Evolutionary conservation across 768 basidiomycete genomes (phyloP), one percentile per base, ranked within the genome.

Genomic region (Artomyces pyxidatus): DNA sequence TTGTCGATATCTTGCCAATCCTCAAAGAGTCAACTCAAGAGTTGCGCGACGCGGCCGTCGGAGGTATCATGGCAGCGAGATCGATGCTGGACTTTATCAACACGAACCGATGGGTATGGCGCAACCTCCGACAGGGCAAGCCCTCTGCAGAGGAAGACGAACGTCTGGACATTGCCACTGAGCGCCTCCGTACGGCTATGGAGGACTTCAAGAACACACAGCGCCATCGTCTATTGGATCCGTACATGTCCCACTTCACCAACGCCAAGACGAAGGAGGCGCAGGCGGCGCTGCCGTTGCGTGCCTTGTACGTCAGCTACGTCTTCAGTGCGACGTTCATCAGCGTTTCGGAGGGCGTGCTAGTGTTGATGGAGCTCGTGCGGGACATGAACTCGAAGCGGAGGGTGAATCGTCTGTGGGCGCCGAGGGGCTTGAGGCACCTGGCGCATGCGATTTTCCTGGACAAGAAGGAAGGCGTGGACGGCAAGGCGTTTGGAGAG

Each of bases 251-350:
- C 1, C 56, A 71, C 29, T 65, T 78, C 44, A 64, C 7, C 17
- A 35, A 29, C n/a, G 37, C 45, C 14, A 21, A 57, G 21, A 44
- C 48, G n/a, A 48, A 55, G 26, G 50, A 26, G 50, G 64, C 35
- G 14, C 23, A 47, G 27, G 48, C 37, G 26, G 47, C 48, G 38
- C 43, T 63, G 10, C 69, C 71, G 8, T 59, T 68, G 32, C 63
- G 68, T 17, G 64, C 69, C n/a, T 67, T 82, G 10, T 75, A 76
- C 59, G 50, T 74, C 26, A 66, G 75, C 42, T 74, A 75, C 59
- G 74, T 76, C 22, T 77, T 78, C 53, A 68, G 70, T 16, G 62
- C 73, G 40, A 71, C 70, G 53, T 59, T 80, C 19, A 56, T 73
- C 17, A 57, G 63, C 37, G 69, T 69, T 35, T 62, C 65, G 39